Evolutionary conservation across 257 asterid genomes (phyloP).

Genomic region (Ballota nigra): DNA sequence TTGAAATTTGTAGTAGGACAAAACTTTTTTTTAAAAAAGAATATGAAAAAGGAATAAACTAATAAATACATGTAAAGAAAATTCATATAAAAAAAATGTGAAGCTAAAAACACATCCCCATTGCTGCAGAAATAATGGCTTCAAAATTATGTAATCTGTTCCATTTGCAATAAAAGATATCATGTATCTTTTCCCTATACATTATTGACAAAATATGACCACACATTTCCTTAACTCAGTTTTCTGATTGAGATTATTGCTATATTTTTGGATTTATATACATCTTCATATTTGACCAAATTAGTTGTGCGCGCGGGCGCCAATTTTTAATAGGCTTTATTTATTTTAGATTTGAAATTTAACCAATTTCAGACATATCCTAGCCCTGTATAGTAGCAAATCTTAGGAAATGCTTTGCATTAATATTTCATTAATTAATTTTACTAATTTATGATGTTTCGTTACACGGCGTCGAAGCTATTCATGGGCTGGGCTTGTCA

Average conservation of each 20-base stretch:
- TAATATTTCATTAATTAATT: conserved; percentile 10
- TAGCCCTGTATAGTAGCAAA: conserved; percentile 8
- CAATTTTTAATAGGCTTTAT: background rate
- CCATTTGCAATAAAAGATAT: background rate
- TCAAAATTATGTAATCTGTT: background rate
- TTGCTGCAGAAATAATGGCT: conserved; percentile 1
- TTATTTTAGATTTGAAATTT: conserved; percentile 17
- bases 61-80: too few relatives aligned
- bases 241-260: background rate
- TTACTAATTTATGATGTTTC: background rate
- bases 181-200: background rate
- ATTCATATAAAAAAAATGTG: too few relatives aligned
- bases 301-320: too few relatives aligned
- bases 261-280: background rate
- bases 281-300: background rate
- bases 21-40: too few relatives aligned
- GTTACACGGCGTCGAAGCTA: background rate
- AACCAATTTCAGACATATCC: background rate
- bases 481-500: background rate
- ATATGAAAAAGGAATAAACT: too few relatives aligned
- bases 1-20: too few relatives aligned
- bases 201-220: background rate
- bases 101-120: too few relatives aligned
- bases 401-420: too few relatives aligned
- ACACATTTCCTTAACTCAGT: background rate